Evolutionary conservation across 2,329 filamentous ascomycete species (phyloP), one percentile per base, ranked within the genome.

Genomic region (Cladosporium austrohemisphaericum): DNA sequence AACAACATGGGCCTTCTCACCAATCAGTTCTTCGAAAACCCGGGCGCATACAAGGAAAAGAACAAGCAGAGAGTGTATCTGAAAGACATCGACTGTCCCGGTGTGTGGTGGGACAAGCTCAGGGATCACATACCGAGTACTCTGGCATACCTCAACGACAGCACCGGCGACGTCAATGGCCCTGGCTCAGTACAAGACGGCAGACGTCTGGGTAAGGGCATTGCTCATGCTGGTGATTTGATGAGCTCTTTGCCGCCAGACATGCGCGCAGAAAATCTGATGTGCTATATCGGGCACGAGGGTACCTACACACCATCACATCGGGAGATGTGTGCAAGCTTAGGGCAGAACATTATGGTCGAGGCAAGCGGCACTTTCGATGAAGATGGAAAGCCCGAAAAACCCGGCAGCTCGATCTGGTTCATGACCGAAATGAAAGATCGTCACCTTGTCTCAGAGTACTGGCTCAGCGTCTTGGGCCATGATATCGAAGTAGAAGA

Each of bases 391-490:
- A 88, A 93, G 63, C 69, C 70, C 0, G 81, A 81, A 36, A 87
- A 83, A 55, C 80, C 86, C 1, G 93, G 93, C 1, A 95, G 88
- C 48, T 96, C 93, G 0, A 81, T 98, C 29, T 98, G 93, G 93
- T 95, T 97, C 65, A 97, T 98, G 93, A 97, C 93, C 0, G 90
- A 96, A 66, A 90, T 84, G 28, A 94, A 93, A 60, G 93, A 98
- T 62, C 84, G 93, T 1, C 85, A 91, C 53, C 77, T 92, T 3
- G 90, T 97, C 2, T 85, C 90, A 0, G 92, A 97, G 62, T 97
- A 95, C 66, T 98, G 94, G 74, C 73, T 94, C 41, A 95, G 90
- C 1, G 87, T 89, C 67, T 77, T 98, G 4, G 93, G 93, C 1
- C 93, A 98, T 63, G 92, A 98, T 60, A 91, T 97, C 53, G 92